Evolutionary conservation across 371 early-diverging fungal species (phyloP).

Genomic region (Neoconidiobolus thromboides): DNA sequence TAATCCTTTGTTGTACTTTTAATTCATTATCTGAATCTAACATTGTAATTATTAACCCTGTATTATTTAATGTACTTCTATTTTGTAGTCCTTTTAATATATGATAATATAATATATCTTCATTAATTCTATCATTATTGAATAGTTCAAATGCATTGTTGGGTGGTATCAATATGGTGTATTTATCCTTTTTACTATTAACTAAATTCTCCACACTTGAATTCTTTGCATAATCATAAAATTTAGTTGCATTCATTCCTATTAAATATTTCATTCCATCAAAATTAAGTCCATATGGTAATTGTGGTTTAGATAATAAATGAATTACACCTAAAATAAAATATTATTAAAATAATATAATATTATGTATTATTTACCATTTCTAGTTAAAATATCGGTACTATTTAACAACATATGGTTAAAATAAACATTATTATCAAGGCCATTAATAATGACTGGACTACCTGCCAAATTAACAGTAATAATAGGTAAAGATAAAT

Average conservation of each 20-base stretch:
- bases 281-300: neutral
- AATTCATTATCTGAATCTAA: too few relatives aligned
- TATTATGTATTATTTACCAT: neutral
- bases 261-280: slow-evolving; percentile 3
- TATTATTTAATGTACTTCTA: neutral
- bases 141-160: neutral
- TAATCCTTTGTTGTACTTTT: too few relatives aligned
- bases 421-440: neutral
- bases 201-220: neutral
- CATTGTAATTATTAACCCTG: neutral
- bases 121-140: neutral
- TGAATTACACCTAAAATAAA: slow-evolving; percentile 3
- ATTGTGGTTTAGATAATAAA: neutral
- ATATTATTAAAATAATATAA: neutral
- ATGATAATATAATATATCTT: neutral
- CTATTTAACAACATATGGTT: neutral
- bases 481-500: neutral
- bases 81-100: neutral
- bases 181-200: neutral
- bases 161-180: neutral
- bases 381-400: neutral
- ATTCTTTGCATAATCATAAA: neutral
- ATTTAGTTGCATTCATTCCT: neutral
- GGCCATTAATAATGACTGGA: neutral
- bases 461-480: neutral